These are phyloP conservation scores for Porphyrellus cyaneotinctus DNA, from an alignment of 768 basidiomycete genomes.

Conservation along the genomic window DNA sequence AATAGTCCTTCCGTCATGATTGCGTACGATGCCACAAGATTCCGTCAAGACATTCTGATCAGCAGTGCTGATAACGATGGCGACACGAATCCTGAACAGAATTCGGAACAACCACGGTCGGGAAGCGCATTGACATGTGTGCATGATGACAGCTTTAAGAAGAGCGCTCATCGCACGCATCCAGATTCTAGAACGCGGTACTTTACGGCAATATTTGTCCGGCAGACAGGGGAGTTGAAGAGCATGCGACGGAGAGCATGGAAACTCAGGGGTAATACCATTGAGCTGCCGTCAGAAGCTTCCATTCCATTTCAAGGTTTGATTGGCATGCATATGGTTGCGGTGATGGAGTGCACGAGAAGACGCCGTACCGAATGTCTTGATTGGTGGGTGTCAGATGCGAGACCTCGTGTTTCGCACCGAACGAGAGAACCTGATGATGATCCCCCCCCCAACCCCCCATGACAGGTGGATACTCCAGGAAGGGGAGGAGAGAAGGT, in stretches of 20 bases:
- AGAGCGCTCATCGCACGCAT: not conserved
- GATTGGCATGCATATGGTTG: conserved; percentile 17
- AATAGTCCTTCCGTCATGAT: conserved; percentile 2
- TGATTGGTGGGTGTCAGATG: conserved; percentile 9
- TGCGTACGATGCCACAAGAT: not conserved
- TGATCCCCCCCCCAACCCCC: not conserved
- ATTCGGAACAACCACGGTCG: not conserved
- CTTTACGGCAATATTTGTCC: not conserved
- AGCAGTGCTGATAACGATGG: conserved; percentile 9
- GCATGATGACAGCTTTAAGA: not conserved
- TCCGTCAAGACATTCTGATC: conserved; percentile 11
- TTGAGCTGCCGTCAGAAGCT: conserved; percentile 10
- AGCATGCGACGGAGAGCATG: not conserved
- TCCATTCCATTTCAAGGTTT: conserved; percentile 27
- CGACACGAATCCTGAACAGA: not conserved
- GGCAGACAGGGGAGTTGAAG: not conserved
- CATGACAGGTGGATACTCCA: not conserved
- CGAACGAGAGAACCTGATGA: conserved; percentile 2
- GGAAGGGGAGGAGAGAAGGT: not conserved
- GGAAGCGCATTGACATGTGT: not conserved
- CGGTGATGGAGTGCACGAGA: conserved; percentile 18
- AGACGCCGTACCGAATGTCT: not conserved
- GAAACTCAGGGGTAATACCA: conserved; percentile 1
- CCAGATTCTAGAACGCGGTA: not conserved
- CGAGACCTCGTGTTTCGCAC: conserved; percentile 4